phyloP scores from a whole-genome alignment of 257 asterid genomes.

The Vinca minor region DNA sequence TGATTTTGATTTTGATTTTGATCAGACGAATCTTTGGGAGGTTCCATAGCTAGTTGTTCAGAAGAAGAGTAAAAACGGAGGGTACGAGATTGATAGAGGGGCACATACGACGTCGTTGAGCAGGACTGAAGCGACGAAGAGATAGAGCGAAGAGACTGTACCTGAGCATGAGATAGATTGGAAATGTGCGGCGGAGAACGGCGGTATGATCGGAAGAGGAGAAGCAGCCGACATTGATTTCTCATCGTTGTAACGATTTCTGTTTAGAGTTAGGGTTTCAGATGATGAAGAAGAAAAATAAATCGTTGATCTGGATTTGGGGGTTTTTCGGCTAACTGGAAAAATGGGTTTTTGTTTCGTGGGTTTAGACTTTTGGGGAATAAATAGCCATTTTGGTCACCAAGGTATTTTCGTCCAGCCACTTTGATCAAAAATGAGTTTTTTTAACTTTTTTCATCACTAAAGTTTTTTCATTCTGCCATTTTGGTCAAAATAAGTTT shows the following conservation, averaged over 20 bases:
- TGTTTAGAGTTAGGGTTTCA: neutral
- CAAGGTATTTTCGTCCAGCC: too few relatives aligned
- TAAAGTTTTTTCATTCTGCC: too few relatives aligned
- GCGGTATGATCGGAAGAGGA: constrained; percentile 42
- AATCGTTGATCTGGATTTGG: neutral
- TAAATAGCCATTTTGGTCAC: too few relatives aligned
- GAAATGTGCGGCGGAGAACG: constrained; percentile 33
- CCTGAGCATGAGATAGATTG: constrained; percentile 31
- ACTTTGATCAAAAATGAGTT: too few relatives aligned
- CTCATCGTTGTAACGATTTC: constrained; percentile 33
- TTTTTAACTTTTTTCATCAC: too few relatives aligned
- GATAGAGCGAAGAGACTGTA: constrained; percentile 33
- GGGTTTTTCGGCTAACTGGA: constrained; percentile 1
- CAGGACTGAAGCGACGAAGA: too few relatives aligned
- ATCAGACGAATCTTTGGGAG: constrained; percentile 27
- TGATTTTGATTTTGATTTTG: too few relatives aligned
- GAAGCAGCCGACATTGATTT: constrained; percentile 62
- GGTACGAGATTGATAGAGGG: constrained; percentile 16
- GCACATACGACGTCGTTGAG: constrained; percentile 30
- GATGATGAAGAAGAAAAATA: too few relatives aligned
- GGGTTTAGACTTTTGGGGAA: constrained; percentile 22
- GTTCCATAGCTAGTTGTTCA: constrained; percentile 40
- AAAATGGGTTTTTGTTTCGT: constrained; percentile 3
- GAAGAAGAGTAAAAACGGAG: constrained; percentile 39
- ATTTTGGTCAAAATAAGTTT: too few relatives aligned